These are phyloP conservation scores for Eucalyptus marginata DNA, from an alignment of 345 rosid genomes.

Conservation along the genomic window DNA sequence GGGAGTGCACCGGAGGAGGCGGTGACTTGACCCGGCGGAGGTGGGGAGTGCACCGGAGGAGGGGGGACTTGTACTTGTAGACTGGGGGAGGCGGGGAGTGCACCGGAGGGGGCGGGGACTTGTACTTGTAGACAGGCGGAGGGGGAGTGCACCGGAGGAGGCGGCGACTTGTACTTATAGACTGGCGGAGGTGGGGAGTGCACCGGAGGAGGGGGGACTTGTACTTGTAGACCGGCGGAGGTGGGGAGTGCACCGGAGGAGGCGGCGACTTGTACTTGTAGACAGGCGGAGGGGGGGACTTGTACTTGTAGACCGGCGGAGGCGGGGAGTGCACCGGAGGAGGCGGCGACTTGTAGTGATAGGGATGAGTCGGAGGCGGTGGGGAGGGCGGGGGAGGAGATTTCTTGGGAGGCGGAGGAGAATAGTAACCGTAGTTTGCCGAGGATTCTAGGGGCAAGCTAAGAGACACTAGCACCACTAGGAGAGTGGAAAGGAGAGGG, in stretches of 20 bases:
- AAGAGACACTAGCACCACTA: constrained; percentile 30
- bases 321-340: constrained; percentile 6
- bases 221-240: accelerated
- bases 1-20: neutral
- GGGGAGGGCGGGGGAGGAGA: constrained; percentile 22
- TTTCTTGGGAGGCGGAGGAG: neutral
- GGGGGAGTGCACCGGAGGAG: too few species aligned
- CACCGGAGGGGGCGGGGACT: too few species aligned
- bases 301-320: neutral
- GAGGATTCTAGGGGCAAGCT: constrained; percentile 22
- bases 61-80: too few species aligned
- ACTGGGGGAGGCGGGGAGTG: too few species aligned
- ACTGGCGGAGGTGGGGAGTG: accelerated
- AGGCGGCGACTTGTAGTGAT: constrained; percentile 5
- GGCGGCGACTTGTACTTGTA: neutral
- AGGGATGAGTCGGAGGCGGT: constrained; percentile 4
- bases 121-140: accelerated
- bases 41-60: too few species aligned
- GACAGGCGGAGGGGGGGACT: accelerated
- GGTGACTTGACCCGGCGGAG: too few species aligned
- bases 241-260: neutral
- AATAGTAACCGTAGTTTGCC: constrained; percentile 22
- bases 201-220: neutral
- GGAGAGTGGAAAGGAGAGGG: constrained; percentile 30
- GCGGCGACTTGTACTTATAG: neutral